Evolutionary conservation across 2,329 filamentous ascomycete genomes (phyloP), one percentile per base, ranked within the genome.

Genomic region (Byssoonygena ceratinophila): DNA sequence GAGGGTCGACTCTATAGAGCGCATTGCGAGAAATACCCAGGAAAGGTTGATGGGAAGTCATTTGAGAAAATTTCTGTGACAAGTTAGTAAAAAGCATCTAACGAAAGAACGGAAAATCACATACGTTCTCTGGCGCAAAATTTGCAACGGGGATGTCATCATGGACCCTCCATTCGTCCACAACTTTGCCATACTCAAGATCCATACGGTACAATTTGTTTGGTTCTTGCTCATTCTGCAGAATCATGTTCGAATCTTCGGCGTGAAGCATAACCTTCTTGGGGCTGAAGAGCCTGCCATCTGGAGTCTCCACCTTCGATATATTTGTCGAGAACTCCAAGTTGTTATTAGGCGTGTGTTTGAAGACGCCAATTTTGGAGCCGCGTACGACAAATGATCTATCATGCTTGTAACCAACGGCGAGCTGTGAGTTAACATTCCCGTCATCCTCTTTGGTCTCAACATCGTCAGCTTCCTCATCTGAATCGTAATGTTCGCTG

Each of bases 361-460:
- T 97, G 79, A 98, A 98, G 37, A 98, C 92, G 51, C 92, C 92
- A 66, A 98, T 98, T 77, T 97, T 96, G 61, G 90, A 92, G 29
- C 92, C 92, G 58, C 92, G 85, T 40, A 98, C 89, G 53, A 98
- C 92, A 61, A 97, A 98, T 0, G 92, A 97, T 55, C 92, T 82
- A 66, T 98, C 92, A 59, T 96, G 86, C 70, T 94, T 97, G 73
- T 95, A 95, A 52, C 92, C 92, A 48, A 98, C 92, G 11, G 92
- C 92, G 51, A 98, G 78, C 64, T 92, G 87, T 1, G 89, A 94
- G 74, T 97, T 98, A 66, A 88, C 79, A 62, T 94, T 90, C 39
- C 84, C 85, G 59, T 92, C 86, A 50, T 83, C 75, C 44, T 87
- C 81, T 40, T 71, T 74, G 4, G 80, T 80, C 29, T 81, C 76